Evolutionary conservation across 768 basidiomycete species (phyloP).

Genomic region (Sistotremastrum suecicum): DNA sequence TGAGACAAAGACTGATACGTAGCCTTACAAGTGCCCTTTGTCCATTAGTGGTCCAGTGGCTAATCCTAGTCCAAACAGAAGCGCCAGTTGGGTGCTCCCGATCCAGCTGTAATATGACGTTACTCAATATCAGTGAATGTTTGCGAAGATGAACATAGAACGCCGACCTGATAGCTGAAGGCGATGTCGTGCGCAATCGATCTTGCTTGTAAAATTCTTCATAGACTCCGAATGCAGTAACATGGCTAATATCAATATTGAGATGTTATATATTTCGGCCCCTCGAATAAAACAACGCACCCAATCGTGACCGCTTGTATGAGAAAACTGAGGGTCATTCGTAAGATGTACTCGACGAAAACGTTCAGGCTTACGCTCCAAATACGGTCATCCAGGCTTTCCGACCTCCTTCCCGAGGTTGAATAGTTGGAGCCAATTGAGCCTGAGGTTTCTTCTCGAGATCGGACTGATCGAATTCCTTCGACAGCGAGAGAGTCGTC

Average conservation of each 20-base stretch:
- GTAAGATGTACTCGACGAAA: too few species aligned
- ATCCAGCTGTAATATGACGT: conserved; percentile 21
- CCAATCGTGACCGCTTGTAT: conserved; percentile 25
- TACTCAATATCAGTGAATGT: not conserved
- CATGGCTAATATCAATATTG: conserved; percentile 15
- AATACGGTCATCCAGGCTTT: too few species aligned
- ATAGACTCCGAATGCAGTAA: conserved; percentile 28
- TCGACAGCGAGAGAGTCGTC: too few species aligned
- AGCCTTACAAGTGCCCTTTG: conserved; percentile 34
- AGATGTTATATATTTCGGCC: not conserved
- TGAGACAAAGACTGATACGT: not conserved
- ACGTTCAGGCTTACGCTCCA: too few species aligned
- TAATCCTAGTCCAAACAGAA: conserved; percentile 30
- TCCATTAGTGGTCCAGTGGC: conserved; percentile 36
- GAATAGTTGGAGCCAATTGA: too few species aligned
- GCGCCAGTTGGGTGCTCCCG: conserved; percentile 34
- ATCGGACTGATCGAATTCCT: too few species aligned
- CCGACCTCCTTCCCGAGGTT: too few species aligned
- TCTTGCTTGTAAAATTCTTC: conserved; percentile 29
- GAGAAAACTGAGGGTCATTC: conserved; percentile 17
- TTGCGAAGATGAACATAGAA: conserved; percentile 1
- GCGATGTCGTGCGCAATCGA: conserved; percentile 21
- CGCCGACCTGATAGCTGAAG: conserved; percentile 25
- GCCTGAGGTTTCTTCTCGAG: too few species aligned
- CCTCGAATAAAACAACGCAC: conserved; percentile 5